Base-by-base conservation (phyloP, 768 basidiomycete genomes). In the Rubroboletus pulcherrimus region DNA sequence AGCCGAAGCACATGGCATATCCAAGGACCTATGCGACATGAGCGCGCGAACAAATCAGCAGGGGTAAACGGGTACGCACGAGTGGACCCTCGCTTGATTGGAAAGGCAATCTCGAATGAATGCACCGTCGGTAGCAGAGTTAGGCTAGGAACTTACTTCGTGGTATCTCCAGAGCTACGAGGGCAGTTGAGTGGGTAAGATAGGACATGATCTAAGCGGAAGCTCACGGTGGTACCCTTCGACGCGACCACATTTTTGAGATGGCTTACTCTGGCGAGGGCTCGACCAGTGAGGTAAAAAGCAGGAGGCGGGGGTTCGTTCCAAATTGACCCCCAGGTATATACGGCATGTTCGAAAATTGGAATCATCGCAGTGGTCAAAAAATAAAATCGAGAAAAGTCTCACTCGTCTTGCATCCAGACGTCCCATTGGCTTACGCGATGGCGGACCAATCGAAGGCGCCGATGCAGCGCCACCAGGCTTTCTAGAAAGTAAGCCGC, bases 71-170 rank as follows among this genome's bases (percentile, higher is more conserved):
- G 42, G 29, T 7, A 24, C 58, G n/a, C 17, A 60, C 58, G 6
- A 60, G 44, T 12, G 59, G 53, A 15, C 43, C 53, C 29, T 60
- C 59, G 26, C 48, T 55, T 24, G 24, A 37, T 37, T 45, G 9
- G 31, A 8, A 31, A 35, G 12, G 7, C 4, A 19, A 33, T 31
- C 12, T 19, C 9, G 4, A 34, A 47, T 38, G 49, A 53, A n/a
- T 21, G 39, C n/a, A 30, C 37, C 6, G n/a, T 37, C 17, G 6
- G 38, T 9, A 11, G n/a, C 17, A 58, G 56, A 43, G 29, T 15
- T 14, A 3, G 35, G 29, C 4, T 24, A 17, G 9, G 21, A 15
- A 45, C 58, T 49, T 31, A 54, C 45, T 60, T 47, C 29, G 31
- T 39, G 38, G 40, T 49, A 15, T 40, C 51, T 1, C 3, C 6